Evolutionary conservation across 371 early-diverging fungal genomes (phyloP).

Genomic region (Mortierella sp.): DNA sequence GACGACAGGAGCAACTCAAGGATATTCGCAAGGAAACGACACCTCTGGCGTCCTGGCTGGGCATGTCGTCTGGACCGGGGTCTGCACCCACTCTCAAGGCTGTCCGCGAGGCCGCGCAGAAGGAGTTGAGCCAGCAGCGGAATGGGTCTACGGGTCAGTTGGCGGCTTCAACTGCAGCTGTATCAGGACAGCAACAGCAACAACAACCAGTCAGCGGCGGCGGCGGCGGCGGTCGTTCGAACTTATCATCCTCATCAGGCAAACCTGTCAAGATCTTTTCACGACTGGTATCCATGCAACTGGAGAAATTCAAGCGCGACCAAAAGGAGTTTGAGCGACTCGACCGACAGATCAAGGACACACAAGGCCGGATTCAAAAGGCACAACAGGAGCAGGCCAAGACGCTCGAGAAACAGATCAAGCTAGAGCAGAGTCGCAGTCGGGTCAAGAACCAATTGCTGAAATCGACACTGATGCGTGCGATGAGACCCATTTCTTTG

Average conservation of each 20-base stretch:
- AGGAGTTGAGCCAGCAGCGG: constrained; percentile 20
- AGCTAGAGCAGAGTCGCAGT: constrained; percentile 67
- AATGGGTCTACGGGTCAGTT: constrained; percentile 24
- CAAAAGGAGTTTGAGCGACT: constrained; percentile 80
- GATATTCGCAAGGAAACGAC: constrained; percentile 21
- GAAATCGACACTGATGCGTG: constrained; percentile 67
- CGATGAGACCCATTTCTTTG: constrained; percentile 54
- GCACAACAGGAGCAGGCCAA: constrained; percentile 79
- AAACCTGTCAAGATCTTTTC: constrained; percentile 60
- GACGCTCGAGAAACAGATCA: constrained; percentile 71
- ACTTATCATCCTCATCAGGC: constrained; percentile 1
- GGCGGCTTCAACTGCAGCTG: not conserved
- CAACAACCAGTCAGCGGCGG: not conserved
- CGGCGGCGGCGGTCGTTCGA: not conserved
- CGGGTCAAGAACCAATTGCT: constrained; percentile 68
- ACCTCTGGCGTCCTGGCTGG: constrained; percentile 41
- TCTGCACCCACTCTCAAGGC: constrained; percentile 22
- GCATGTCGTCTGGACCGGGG: constrained; percentile 43
- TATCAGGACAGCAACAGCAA: not conserved
- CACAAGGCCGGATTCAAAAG: constrained; percentile 77
- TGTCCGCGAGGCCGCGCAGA: constrained; percentile 35
- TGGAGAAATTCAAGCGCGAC: constrained; percentile 78
- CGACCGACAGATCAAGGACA: constrained; percentile 75
- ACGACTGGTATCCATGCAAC: constrained; percentile 73
- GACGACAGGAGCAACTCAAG: constrained; percentile 40